Percentiles rank a stretch among this genome's conserved stretches.
phyloP scores from a whole-genome alignment of 768 basidiomycete species.

The Tubosaeta sp. region DNA sequence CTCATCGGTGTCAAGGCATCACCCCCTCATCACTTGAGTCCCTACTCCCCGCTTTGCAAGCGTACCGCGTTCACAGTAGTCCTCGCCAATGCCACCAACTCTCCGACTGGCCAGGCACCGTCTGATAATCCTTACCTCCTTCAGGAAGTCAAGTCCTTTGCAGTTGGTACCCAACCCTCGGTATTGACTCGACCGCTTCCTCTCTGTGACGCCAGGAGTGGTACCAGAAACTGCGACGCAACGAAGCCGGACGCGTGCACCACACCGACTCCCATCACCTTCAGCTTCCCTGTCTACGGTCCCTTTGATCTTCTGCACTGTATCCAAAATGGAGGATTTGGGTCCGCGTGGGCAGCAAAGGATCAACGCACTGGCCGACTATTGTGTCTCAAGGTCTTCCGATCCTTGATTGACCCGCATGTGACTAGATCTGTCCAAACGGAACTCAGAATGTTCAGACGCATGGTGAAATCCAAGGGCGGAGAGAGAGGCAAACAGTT shows the following conservation, averaged over 20 bases:
- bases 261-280: background rate
- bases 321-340: conserved; percentile 22
- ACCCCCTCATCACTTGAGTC: background rate
- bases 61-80: background rate
- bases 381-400: conserved; percentile 38
- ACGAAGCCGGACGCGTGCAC: background rate
- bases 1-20: conserved; percentile 2
- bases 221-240: background rate
- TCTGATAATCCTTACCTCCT: background rate
- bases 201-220: background rate
- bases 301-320: conserved; percentile 20
- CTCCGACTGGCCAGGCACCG: background rate
- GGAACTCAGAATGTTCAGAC: conserved; percentile 36
- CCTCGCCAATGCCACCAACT: conserved; percentile 1
- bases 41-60: conserved; percentile 2
- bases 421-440: conserved; percentile 18
- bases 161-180: background rate
- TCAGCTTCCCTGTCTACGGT: conserved; percentile 22
- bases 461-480: conserved; percentile 23
- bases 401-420: conserved; percentile 5
- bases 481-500: conserved; percentile 27
- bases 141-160: background rate
- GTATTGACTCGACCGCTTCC: background rate
- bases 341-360: conserved; percentile 18
- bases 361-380: conserved; percentile 28